These are phyloP conservation scores for Aspergillus eucalypticola DNA, from an alignment of 2,329 filamentous ascomycete species.

Conservation along the genomic window DNA sequence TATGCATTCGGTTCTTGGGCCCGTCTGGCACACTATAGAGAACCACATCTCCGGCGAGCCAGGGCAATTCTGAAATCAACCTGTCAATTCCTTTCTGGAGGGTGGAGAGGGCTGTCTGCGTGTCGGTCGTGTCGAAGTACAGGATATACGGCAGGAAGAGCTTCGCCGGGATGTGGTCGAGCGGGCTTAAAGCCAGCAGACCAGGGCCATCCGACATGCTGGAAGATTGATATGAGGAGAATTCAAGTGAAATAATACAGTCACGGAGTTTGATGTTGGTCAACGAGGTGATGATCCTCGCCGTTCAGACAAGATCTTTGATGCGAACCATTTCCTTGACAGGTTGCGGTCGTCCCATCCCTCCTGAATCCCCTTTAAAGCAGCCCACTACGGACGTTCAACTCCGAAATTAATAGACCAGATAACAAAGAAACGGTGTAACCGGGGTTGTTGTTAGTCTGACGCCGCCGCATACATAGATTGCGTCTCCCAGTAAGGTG, in stretches of 20 bases:
- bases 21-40: not conserved
- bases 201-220: not conserved
- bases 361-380: not conserved
- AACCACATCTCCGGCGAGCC: slow-evolving; percentile 7
- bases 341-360: not conserved
- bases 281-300: too few relatives aligned
- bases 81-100: slow-evolving; percentile 6
- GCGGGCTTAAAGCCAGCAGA: slow-evolving; percentile 8
- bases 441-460: not conserved
- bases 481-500: not conserved
- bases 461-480: not conserved
- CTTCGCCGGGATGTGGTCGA: slow-evolving; percentile 11
- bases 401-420: not conserved
- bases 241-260: not conserved
- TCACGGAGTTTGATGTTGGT: too few relatives aligned
- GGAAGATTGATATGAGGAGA: not conserved
- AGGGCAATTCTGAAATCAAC: slow-evolving; percentile 7
- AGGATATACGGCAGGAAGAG: slow-evolving; percentile 5
- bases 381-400: not conserved
- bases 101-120: not conserved
- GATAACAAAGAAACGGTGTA: not conserved
- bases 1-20: not conserved
- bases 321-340: not conserved
- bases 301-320: not conserved
- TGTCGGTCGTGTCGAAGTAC: slow-evolving; percentile 4